Base-by-base conservation (phyloP, 1,139 yeast genomes). In the Debaryomycetaceae sp. region DNA sequence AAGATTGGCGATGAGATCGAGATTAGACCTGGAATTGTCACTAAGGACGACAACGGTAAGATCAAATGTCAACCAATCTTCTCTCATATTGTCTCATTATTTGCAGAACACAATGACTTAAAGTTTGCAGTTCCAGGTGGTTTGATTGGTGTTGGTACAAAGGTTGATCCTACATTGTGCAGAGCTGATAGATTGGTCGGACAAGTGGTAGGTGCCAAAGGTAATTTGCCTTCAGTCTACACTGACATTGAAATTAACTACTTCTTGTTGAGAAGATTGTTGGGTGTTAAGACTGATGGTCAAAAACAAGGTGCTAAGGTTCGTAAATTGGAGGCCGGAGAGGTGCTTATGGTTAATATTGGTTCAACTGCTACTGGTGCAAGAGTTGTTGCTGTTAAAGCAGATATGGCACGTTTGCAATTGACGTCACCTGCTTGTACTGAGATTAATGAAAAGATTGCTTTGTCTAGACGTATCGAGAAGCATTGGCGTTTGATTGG, bases 101-200 rank as follows among this genome's bases (percentile, higher is more conserved):
- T 91, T 64, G 98, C 99, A 43, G 99, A 94, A 70, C 91, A 92
- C 68, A 94, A 94, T 59, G 97, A 91, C 65, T 81, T 94, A 68
- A 92, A 92, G 65, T 94, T 92, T 59, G 99, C 99, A 40, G 98
- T 94, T 57, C 99, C 99, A 37, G 99, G 99, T 81, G 99, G 99
- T 51, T 80, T 94, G 63, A 94, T 94, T 58, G 99, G 99, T 79
- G 98, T 94, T 43, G 99, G 99, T 73, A 92, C 98, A 42, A 87
- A 88, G 70, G 96, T 94, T 51, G 98, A 94, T 67, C 99, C 99
- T 47, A 92, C 98, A 6, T 75, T 94, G 56, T 94, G 99, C 77
- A 86, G 98, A 73, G 99, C 98, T 45, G 99, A 94, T 73, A 87
- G 98, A 74, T 79, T 94, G 59, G 98, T 94, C 45, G 99, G 99